A percentile compares a stretch with the other conserved stretches of the same genome.
phyloP scores from a whole-genome alignment of 1,284 basidiomycete genomes.

The Flammula alnicola region DNA sequence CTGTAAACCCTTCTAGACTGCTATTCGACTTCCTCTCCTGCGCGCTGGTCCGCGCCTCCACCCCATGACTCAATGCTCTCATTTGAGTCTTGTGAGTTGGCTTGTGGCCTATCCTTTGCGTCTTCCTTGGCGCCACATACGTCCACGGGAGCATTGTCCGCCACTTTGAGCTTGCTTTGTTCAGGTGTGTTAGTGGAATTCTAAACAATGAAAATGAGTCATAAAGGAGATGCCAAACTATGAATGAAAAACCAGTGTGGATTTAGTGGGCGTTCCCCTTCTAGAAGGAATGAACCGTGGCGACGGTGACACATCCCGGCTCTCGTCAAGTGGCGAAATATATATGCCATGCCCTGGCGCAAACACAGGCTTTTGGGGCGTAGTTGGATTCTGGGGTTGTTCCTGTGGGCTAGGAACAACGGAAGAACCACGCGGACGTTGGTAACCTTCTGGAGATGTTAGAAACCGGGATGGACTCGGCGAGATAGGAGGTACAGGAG shows the following conservation, averaged over 20 bases:
- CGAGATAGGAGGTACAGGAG: slow-evolving; percentile 18
- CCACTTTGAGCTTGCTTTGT: neutral
- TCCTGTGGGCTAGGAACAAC: slow-evolving; percentile 1
- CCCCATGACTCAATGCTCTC: slow-evolving; percentile 63
- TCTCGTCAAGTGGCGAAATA: slow-evolving; percentile 13
- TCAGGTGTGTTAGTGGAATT: neutral
- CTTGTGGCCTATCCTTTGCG: neutral
- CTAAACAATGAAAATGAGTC: slow-evolving; percentile 1
- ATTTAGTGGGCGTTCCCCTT: too few relatives aligned
- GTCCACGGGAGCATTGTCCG: slow-evolving; percentile 1
- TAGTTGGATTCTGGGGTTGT: neutral
- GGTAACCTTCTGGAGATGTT: slow-evolving; percentile 7
- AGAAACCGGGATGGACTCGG: slow-evolving; percentile 28
- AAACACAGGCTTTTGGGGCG: slow-evolving; percentile 16
- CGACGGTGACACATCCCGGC: slow-evolving; percentile 4
- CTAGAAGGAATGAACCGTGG: slow-evolving; percentile 7
- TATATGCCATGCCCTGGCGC: slow-evolving; percentile 17
- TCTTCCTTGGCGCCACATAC: neutral
- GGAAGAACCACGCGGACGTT: neutral
- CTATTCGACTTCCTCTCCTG: neutral
- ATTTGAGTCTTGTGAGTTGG: slow-evolving; percentile 38
- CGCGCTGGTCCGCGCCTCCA: slow-evolving; percentile 11
- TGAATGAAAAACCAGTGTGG: slow-evolving; percentile 2
- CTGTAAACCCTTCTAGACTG: neutral
- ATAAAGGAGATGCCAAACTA: slow-evolving; percentile 2